These are phyloP conservation scores for Phytophthora podocarpi DNA, from an alignment of 352 stramenopile genomes.

Conservation along the genomic window DNA sequence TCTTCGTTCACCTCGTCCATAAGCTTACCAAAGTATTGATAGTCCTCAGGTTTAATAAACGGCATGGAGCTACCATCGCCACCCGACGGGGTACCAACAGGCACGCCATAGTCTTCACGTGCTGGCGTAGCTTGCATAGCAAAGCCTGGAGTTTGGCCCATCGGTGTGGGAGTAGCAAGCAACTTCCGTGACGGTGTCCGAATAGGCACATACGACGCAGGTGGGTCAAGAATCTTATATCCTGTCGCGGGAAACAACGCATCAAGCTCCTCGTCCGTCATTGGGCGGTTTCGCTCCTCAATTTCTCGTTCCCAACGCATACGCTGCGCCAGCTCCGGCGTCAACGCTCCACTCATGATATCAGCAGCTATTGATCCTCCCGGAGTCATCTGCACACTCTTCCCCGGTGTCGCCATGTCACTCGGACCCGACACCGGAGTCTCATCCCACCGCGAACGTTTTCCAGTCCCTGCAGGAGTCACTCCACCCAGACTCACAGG, in stretches of 20 bases:
- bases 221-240: constrained; percentile 96
- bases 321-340: constrained; percentile 92
- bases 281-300: constrained; percentile 95
- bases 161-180: constrained; percentile 95
- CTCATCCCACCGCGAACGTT: constrained; percentile 97
- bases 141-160: constrained; percentile 92
- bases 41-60: constrained; percentile 99
- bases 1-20: constrained; percentile 94
- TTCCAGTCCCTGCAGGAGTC: constrained; percentile 65
- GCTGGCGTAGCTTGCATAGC: constrained; percentile 84
- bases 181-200: constrained; percentile 95
- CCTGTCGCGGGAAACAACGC: constrained; percentile 95
- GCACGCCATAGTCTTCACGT: constrained; percentile 80
- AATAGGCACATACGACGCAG: constrained; percentile 95
- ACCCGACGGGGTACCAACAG: constrained; percentile 60
- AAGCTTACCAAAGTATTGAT: constrained; percentile 97
- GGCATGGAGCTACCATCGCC: constrained; percentile 89
- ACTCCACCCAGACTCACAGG: constrained; percentile 63
- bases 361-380: constrained; percentile 63
- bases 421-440: constrained; percentile 80
- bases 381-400: constrained; percentile 69
- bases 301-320: constrained; percentile 97
- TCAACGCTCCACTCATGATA: constrained; percentile 74
- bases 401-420: constrained; percentile 57
- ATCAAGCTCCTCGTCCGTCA: constrained; percentile 97